Evolutionary conservation across 2,329 filamentous ascomycete genomes (phyloP).

Genomic region (Phoma sp.): DNA sequence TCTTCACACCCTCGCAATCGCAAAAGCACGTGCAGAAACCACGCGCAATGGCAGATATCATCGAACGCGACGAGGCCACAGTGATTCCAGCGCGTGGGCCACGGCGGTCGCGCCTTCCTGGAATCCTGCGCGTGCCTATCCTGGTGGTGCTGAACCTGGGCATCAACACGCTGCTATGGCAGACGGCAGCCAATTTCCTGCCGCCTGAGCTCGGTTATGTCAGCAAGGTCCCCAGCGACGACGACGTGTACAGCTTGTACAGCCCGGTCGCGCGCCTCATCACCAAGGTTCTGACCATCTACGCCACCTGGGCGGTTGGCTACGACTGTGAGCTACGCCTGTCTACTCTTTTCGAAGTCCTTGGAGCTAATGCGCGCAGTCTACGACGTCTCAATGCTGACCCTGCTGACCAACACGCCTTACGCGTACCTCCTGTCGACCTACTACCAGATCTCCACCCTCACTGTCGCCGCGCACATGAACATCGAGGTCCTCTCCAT

Average conservation of each 20-base stretch:
- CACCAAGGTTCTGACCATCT: constrained; percentile 70
- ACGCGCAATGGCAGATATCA: constrained; percentile 35
- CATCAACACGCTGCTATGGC: constrained; percentile 70
- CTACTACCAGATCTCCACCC: constrained; percentile 75
- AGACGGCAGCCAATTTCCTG: constrained; percentile 65
- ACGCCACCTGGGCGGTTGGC: constrained; percentile 73
- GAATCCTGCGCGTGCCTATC: constrained; percentile 49
- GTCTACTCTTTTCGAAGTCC: background rate
- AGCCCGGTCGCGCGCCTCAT: constrained; percentile 59
- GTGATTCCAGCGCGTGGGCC: constrained; percentile 35
- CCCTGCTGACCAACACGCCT: constrained; percentile 75
- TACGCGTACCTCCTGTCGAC: constrained; percentile 75
- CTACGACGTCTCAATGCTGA: constrained; percentile 53
- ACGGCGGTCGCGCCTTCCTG: constrained; percentile 42
- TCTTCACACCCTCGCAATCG: background rate
- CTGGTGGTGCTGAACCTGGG: constrained; percentile 62
- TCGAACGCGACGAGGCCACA: constrained; percentile 36
- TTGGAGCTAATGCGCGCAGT: constrained; percentile 23
- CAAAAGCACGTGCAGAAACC: background rate
- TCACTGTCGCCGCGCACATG: constrained; percentile 67
- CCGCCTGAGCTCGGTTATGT: constrained; percentile 71
- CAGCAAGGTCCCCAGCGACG: constrained; percentile 65
- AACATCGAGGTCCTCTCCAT: constrained; percentile 72
- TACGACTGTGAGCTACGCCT: constrained; percentile 68
- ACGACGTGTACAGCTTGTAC: constrained; percentile 60